Evolutionary conservation across 23 red algal genomes (phyloP), one percentile per base, ranked within the genome.

Genomic region (Gracilariopsis chorda): DNA sequence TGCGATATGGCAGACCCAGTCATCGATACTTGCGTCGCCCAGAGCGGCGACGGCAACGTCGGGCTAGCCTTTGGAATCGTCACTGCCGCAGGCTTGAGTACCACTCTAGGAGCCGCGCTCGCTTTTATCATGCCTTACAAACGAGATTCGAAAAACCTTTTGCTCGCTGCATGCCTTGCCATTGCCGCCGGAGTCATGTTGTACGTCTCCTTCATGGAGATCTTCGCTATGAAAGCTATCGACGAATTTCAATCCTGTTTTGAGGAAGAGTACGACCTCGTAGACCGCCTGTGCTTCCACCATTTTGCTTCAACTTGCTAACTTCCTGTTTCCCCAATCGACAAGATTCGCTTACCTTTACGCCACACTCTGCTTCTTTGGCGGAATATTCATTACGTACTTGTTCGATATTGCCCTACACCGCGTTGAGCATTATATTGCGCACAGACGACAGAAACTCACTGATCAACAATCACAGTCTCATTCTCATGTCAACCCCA

Each of bases 181-280:
- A 71, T 84, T 53, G 92, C 92, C 16, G 92, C 92, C 1, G 92
- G 92, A 14, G 92, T 95, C 7, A 95, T 95, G 92, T 39, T 82
- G 5, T 95, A 95, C 76, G 92, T 95, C 58, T 95, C 92, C 27
- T 95, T 95, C 44, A 65, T 91, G 8, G 92, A 95, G 78, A 95
- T 95, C 80, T 89, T 95, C 69, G 58, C 84, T 24, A 42, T 29
- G 1, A 95, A 95, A 56, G 65, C 92, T 36, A 71, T 95, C 4
- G 73, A 24, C 61, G 14, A 80, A 33, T 95, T 95, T 48, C 51
- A 20, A 58, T 40, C 28, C 4, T 95, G 92, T 51, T 63, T 95
- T 12, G 42, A 53, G 43, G 67, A 94, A 73, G 7, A 74, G 86
- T 90, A 90, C 0, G 82, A 49, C 4, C 27, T 40, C 76, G 21